A percentile compares a stretch with the other conserved stretches of the same genome.
Evolutionary conservation across 2,329 filamentous ascomycete genomes (phyloP).

Genomic region (Acephala macrosclerotiorum): DNA sequence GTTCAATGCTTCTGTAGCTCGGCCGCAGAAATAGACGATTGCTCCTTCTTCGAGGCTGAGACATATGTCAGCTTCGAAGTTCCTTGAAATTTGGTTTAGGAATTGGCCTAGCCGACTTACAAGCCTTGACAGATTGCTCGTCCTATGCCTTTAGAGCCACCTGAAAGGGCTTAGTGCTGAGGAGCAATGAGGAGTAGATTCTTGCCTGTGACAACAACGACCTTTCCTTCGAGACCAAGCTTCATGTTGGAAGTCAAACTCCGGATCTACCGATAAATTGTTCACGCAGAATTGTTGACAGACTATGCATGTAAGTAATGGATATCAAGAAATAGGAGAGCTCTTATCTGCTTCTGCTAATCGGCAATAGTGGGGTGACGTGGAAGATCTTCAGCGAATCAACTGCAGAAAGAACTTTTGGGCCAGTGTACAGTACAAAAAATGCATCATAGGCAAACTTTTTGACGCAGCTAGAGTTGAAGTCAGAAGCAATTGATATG

Average conservation of each 20-base stretch:
- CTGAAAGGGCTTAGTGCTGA: constrained; percentile 14
- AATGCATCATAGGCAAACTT: no score
- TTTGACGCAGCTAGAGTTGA: no score
- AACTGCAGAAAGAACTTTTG: no score
- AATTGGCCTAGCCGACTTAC: not conserved
- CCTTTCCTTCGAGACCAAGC: constrained; percentile 46
- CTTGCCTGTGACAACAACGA: constrained; percentile 45
- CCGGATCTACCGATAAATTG: no score
- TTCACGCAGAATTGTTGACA: no score
- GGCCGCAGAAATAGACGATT: constrained; percentile 37
- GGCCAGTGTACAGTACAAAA: no score
- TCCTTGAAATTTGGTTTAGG: not conserved
- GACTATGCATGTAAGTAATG: no score
- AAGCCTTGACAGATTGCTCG: constrained; percentile 37
- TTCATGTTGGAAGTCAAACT: constrained; percentile 39
- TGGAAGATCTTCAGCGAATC: no score
- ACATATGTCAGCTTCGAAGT: not conserved
- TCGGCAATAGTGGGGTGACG: no score
- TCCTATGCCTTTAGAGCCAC: constrained; percentile 39
- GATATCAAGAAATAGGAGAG: no score
- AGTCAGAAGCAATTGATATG: no score
- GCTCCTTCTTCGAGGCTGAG: constrained; percentile 33
- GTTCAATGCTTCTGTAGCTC: constrained; percentile 30
- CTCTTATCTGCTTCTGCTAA: no score
- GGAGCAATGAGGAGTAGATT: not conserved